Evolutionary conservation across 2,329 filamentous ascomycete genomes (phyloP).

Genomic region (Alternaria sp.): DNA sequence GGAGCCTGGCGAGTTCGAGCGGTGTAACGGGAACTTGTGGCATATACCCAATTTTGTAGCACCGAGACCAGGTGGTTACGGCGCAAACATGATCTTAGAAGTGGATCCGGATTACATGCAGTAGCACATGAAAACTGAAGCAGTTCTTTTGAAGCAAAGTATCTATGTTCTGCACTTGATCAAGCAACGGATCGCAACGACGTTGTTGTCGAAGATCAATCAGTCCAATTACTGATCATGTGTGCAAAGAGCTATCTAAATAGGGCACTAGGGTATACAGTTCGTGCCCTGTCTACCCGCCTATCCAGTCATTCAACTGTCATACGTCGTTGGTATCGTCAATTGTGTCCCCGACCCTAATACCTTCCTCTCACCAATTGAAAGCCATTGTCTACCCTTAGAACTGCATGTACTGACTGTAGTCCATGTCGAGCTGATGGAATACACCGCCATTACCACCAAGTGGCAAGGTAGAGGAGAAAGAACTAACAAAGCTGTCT

Average conservation of each 20-base stretch:
- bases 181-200: constrained; percentile 11
- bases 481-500: not conserved
- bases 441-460: not conserved
- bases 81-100: constrained; percentile 35
- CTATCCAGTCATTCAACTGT: not conserved
- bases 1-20: constrained; percentile 28
- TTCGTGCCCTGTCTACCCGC: not conserved
- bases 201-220: constrained; percentile 1
- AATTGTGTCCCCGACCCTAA: not conserved
- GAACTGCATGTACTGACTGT: not conserved
- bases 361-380: not conserved
- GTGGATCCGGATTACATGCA: constrained; percentile 42
- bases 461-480: not conserved
- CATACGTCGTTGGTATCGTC: not conserved
- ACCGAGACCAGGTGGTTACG: constrained; percentile 16
- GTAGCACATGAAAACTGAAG: not conserved
- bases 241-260: constrained; percentile 1
- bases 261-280: not conserved
- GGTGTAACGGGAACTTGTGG: constrained; percentile 36
- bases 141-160: not conserved
- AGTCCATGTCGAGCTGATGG: not conserved
- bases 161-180: constrained; percentile 1
- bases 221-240: not conserved
- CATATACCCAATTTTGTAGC: constrained; percentile 34
- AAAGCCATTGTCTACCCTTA: not conserved